These are phyloP conservation scores for Acanthochlamys bracteata DNA, from an alignment of 106 monocot genomes.

Conservation along the genomic window DNA sequence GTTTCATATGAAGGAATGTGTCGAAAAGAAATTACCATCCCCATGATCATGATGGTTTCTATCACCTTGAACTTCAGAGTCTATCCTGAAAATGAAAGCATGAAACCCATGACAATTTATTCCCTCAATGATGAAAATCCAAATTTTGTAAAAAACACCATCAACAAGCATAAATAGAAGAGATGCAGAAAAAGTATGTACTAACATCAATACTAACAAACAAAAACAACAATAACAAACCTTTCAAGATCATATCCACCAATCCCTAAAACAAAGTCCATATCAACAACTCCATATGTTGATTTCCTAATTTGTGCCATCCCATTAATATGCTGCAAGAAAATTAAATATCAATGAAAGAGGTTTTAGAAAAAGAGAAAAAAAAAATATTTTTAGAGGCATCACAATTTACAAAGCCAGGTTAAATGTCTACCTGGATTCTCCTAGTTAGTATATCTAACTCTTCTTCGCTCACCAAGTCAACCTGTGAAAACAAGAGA, in stretches of 20 bases:
- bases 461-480: constrained; percentile 64
- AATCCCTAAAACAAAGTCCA: constrained; percentile 93
- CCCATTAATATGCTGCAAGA: constrained; percentile 73
- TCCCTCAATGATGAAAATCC: no score
- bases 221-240: no score
- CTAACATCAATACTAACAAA: no score
- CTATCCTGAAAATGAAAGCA: constrained; percentile 47
- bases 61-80: constrained; percentile 52
- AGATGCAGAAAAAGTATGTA: no score
- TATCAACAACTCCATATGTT: constrained; percentile 82
- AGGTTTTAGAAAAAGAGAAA: background rate
- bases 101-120: no score
- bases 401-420: no score
- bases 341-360: constrained; percentile 7
- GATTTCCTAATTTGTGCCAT: constrained; percentile 73
- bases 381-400: no score
- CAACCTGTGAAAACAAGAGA: constrained; percentile 42
- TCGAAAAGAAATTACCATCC: constrained; percentile 52
- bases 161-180: no score
- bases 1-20: no score
- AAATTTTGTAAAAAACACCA: no score
- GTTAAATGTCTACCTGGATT: constrained; percentile 42
- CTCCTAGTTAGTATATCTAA: constrained; percentile 44
- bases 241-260: constrained; percentile 96
- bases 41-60: constrained; percentile 25